Base-by-base conservation (phyloP, 2,329 filamentous ascomycete genomes). In the Apiospora marii region DNA sequence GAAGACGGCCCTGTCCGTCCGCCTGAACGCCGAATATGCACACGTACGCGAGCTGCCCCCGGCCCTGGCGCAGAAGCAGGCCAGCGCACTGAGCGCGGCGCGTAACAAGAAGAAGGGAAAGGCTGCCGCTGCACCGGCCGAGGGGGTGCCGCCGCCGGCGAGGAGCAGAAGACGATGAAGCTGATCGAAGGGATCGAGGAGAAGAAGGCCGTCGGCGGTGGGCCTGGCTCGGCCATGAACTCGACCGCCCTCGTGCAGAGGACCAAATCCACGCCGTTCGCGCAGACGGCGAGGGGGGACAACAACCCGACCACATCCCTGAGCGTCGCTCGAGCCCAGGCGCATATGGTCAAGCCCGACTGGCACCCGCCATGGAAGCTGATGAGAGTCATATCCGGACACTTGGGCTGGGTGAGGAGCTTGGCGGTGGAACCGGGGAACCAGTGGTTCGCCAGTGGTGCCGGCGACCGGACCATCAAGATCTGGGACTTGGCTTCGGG, bases 341-440 rank as follows among this genome's bases (percentile, higher is more conserved):
- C 81, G 78, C 79, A 83, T 80, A 79, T 85, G 76, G 87, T 91
- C 72, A 94, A 92, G 81, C 97, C 97, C 0, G 93, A 98, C 73
- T 99, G 96, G 96, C 96, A 99, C 82, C 91, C 95, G 74, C 97
- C 97, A 16, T 99, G 97, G 96, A 98, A 98, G 88, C 87, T 98
- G 73, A 97, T 98, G 93, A 91, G 96, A 74, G 97, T 99, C 74
- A 98, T 99, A 76, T 98, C 95, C 0, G 96, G 97, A 22, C 96
- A 98, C 81, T 84, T 99, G 77, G 96, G 96, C 37, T 99, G 96
- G 96, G 96, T 99, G 75, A 89, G 95, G 74, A 90, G 90, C 76
- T 85, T 98, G 78, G 94, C 96, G 0, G 94, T 98, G 68, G 97
- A 99, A 83, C 97, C 97, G 1, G 94, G 94, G 79, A 99, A 99